Evolutionary conservation across 352 stramenopile species (phyloP).

Genomic region (Phytophthora palmivora): DNA sequence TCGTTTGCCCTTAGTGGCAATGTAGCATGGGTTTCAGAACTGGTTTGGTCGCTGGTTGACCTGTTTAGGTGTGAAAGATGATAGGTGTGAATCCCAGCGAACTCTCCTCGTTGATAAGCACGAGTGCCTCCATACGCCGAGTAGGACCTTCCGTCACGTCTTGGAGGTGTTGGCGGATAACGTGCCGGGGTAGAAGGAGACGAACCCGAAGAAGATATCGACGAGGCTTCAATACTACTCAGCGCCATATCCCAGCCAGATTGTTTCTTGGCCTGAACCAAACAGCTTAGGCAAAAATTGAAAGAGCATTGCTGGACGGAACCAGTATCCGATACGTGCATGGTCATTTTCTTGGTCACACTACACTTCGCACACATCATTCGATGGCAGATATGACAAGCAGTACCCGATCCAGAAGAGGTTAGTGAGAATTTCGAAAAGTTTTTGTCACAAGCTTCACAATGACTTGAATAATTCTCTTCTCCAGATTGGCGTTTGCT

Average conservation of each 20-base stretch:
- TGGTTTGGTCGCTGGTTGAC: conserved; percentile 7
- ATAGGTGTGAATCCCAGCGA: background rate
- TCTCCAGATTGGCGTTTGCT: conserved; percentile 3
- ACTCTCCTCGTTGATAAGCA: conserved; percentile 1
- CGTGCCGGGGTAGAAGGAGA: conserved; percentile 2
- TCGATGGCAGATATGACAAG: conserved; percentile 53
- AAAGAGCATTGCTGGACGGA: conserved; percentile 44
- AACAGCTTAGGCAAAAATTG: conserved; percentile 56
- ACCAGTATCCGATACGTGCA: conserved; percentile 46
- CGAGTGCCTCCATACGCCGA: conserved; percentile 9
- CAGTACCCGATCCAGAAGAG: conserved; percentile 10
- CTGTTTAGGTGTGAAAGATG: background rate
- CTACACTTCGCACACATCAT: conserved; percentile 57
- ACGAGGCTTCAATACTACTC: conserved; percentile 4
- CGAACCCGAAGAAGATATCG: conserved; percentile 3
- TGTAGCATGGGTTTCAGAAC: background rate
- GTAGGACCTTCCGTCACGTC: conserved; percentile 16
- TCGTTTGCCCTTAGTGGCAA: background rate
- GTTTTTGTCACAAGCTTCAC: conserved; percentile 32
- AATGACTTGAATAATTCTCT: conserved; percentile 22
- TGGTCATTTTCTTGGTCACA: conserved; percentile 61
- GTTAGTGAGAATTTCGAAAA: conserved; percentile 29
- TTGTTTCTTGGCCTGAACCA: conserved; percentile 53
- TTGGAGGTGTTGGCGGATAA: background rate
- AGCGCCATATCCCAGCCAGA: conserved; percentile 52